phyloP scores from a whole-genome alignment of 192 early-diverging fungal genomes.

The Backusella luteola region DNA sequence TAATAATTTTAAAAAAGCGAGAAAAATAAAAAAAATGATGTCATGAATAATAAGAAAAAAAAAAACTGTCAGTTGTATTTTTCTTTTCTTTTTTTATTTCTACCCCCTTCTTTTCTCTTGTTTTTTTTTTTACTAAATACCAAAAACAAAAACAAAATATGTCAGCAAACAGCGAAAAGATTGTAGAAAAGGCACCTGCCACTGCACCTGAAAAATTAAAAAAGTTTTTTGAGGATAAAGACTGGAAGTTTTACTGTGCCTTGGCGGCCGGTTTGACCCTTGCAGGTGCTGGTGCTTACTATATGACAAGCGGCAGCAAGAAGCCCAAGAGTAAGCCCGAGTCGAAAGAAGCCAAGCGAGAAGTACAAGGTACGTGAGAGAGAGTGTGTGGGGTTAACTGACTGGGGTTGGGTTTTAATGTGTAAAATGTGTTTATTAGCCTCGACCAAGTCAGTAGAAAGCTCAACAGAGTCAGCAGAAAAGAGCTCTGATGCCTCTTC shows the following conservation, averaged over 20 bases:
- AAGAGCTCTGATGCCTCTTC: conserved; percentile 27
- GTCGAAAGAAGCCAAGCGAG: conserved; percentile 28
- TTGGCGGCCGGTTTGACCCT: conserved; percentile 54
- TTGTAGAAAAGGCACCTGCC: not conserved
- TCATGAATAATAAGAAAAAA: not conserved
- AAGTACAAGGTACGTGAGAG: conserved; percentile 41
- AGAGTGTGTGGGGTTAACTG: not conserved
- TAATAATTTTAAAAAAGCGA: not conserved
- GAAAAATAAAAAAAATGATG: not conserved
- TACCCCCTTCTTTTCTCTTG: not conserved
- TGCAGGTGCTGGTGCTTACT: conserved; percentile 65
- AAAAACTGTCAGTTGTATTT: not conserved
- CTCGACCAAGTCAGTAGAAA: not conserved
- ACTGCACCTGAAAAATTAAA: conserved; percentile 31
- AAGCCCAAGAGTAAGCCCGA: conserved; percentile 30
- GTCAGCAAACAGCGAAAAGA: not conserved
- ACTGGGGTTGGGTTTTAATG: not conserved
- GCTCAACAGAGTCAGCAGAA: not conserved
- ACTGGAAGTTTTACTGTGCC: conserved; percentile 71
- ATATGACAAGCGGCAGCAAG: conserved; percentile 42
- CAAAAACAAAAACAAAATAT: not conserved
- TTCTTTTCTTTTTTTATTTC: not conserved
- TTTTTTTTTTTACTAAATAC: not conserved
- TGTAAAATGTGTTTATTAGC: not conserved
- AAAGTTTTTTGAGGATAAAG: conserved; percentile 52